A percentile compares a stretch with the other conserved stretches of the same genome.
Conservation (phyloP, 257 asterid genomes). For the Ballota nigra region DNA sequence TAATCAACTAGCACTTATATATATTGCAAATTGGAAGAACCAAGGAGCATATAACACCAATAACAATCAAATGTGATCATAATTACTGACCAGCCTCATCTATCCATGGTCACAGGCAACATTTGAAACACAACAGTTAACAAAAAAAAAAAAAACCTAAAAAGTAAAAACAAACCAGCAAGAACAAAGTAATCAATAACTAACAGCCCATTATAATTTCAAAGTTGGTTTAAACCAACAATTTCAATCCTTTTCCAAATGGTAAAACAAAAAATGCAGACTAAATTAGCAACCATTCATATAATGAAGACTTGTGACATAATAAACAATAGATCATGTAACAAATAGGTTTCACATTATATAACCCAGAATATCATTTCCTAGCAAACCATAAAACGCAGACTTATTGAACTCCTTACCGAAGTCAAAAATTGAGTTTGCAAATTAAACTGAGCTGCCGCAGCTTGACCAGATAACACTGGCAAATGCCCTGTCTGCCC, state of each 20-base stretch:
- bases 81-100: conserved; percentile 9
- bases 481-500: conserved; percentile 85
- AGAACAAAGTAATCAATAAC: neutral
- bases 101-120: conserved; percentile 9
- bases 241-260: neutral
- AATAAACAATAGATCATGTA: neutral
- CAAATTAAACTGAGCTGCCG: conserved; percentile 74
- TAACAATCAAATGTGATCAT: conserved; percentile 5
- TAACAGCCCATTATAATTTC: neutral
- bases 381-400: conserved; percentile 11
- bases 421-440: conserved; percentile 72
- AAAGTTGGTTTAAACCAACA: neutral
- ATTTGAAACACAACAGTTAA: neutral
- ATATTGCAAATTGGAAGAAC: neutral
- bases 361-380: too few species aligned
- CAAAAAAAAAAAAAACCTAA: too few species aligned
- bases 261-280: neutral
- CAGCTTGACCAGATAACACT: conserved; percentile 78
- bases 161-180: neutral
- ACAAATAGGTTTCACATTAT: neutral
- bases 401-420: conserved; percentile 42
- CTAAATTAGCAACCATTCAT: neutral
- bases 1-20: neutral
- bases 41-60: conserved; percentile 8
- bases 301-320: neutral